phyloP scores from a whole-genome alignment of 2,329 filamentous ascomycete species.

The Fusarium fracticaudum region DNA sequence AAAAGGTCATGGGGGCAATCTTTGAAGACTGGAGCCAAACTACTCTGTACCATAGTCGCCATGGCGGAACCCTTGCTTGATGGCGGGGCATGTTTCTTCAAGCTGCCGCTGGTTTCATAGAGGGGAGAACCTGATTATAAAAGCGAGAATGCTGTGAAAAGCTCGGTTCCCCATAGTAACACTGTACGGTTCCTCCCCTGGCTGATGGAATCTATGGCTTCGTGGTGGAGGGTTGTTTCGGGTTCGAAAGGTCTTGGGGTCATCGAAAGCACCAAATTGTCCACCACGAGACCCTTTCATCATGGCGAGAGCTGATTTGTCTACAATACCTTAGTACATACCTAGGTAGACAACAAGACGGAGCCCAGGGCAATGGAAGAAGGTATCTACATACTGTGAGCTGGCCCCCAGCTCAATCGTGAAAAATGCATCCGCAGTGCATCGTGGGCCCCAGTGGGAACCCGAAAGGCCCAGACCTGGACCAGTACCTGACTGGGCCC shows the following conservation, averaged over 20 bases:
- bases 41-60: background rate
- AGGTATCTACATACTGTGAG: background rate
- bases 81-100: background rate
- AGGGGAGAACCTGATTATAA: background rate
- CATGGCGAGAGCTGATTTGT: background rate
- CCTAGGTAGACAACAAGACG: background rate
- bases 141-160: background rate
- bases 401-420: background rate
- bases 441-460: constrained; percentile 2
- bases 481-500: background rate
- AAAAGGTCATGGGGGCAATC: background rate
- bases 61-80: background rate
- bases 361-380: background rate
- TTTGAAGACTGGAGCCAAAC: background rate
- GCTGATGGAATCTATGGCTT: background rate
- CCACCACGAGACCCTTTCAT: constrained; percentile 16
- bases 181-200: background rate
- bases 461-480: background rate
- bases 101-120: background rate
- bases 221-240: constrained; percentile 8
- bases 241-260: constrained; percentile 17
- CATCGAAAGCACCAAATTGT: constrained; percentile 15
- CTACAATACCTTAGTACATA: background rate
- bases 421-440: background rate
- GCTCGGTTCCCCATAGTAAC: background rate